Evolutionary conservation across 192 early-diverging fungal genomes (phyloP), one percentile per base, ranked within the genome.

Genomic region (Mortierella alpina): DNA sequence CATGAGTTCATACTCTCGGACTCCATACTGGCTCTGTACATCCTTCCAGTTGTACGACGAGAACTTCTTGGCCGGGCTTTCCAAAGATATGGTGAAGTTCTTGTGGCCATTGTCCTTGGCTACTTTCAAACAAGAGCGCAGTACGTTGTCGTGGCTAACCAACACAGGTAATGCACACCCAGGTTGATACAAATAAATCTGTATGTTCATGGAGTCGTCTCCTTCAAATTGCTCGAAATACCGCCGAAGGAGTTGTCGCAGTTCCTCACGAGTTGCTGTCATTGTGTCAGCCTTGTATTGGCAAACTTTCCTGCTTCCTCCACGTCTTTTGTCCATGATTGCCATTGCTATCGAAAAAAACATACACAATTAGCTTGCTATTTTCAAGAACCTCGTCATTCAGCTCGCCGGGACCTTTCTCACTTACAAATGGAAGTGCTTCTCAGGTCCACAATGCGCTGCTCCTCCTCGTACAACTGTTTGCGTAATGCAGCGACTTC

Each of bases 1-100:
- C 31, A 59, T 41, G 22, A 59, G 40, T 59, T 7, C 31, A 18
- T 4, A 7, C 7, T 62, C 60, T 47, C 46, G 14, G 11, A 62
- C n/a, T 48, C 45, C 60, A 48, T 62, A 62, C 45, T 62, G 60
- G 46, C 9, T 18, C n/a, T n/a, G 5, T n/a, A 47, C 60, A 7
- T 62, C 60, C 11, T 48, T 62, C 60, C 60, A 62, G 46, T 14
- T 62, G 40, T 62, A 62, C 44, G 41, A 17, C 15, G 60, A 62
- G 45, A 62, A 62, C 6, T 8, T 62, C 46, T 62, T 62, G 60
- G 60, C 60, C 60, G 60, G 60, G n/a, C 60, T 47, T 4, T 62
- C 60, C 46, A 62, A 47, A 62, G 60, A 62, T 62, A 62, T 62
- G 60, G 46, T 44, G 44, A 62, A 8, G 46, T 62, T 48, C 60